phyloP scores from a whole-genome alignment of 2,329 filamentous ascomycete species.

The Aspergillus udagawae region DNA sequence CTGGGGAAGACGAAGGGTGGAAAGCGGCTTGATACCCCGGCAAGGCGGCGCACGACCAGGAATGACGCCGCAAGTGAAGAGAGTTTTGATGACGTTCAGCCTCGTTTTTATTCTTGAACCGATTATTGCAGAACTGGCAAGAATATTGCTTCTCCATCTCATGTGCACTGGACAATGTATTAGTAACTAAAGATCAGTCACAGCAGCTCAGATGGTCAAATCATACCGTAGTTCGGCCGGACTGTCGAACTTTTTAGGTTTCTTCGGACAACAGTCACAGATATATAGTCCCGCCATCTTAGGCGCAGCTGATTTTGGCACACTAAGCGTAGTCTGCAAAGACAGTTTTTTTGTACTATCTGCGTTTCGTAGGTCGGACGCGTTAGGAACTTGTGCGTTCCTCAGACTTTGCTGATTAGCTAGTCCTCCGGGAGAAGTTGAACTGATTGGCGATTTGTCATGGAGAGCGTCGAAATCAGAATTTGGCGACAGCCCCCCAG shows the following conservation, averaged over 20 bases:
- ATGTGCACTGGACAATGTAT: slow-evolving; percentile 59
- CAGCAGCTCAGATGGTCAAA: background rate
- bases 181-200: background rate
- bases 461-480: slow-evolving; percentile 52
- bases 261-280: slow-evolving; percentile 95
- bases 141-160: slow-evolving; percentile 96
- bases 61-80: slow-evolving; percentile 84
- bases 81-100: slow-evolving; percentile 95
- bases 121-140: slow-evolving; percentile 85
- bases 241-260: slow-evolving; percentile 90
- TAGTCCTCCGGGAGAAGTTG: slow-evolving; percentile 46
- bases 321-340: slow-evolving; percentile 30
- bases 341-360: slow-evolving; percentile 47
- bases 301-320: slow-evolving; percentile 31
- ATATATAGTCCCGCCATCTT: slow-evolving; percentile 61
- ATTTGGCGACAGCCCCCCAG: slow-evolving; percentile 55
- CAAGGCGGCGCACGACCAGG: slow-evolving; percentile 93
- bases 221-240: slow-evolving; percentile 78
- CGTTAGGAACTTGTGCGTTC: slow-evolving; percentile 30
- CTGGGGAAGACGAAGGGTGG: slow-evolving; percentile 64
- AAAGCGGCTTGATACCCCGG: slow-evolving; percentile 74
- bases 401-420: slow-evolving; percentile 35
- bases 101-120: slow-evolving; percentile 99
- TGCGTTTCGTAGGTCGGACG: slow-evolving; percentile 38
- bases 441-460: slow-evolving; percentile 47